A percentile compares a stretch with the other conserved stretches of the same genome.
Evolutionary conservation across 2,329 filamentous ascomycete genomes (phyloP).

Genomic region (Penicillium sp.): DNA sequence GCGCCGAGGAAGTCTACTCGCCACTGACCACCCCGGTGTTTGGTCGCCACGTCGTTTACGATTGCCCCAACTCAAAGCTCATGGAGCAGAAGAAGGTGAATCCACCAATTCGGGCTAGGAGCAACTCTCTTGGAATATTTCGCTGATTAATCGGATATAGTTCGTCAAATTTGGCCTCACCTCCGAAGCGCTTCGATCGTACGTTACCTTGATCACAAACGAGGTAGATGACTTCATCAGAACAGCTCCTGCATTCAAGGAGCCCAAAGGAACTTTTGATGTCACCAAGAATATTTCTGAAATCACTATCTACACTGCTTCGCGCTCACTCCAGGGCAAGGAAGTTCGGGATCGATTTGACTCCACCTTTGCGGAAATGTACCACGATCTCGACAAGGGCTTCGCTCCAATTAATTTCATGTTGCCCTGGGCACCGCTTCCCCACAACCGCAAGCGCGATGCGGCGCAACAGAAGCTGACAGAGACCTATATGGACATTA

Average conservation of each 20-base stretch:
- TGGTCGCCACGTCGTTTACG: constrained; percentile 83
- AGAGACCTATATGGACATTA: constrained; percentile 78
- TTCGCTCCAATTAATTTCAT: constrained; percentile 89
- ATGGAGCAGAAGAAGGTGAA: constrained; percentile 94
- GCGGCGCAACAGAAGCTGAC: constrained; percentile 76
- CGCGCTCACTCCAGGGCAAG: constrained; percentile 78
- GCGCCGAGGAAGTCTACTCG: constrained; percentile 85
- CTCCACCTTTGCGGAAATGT: constrained; percentile 73
- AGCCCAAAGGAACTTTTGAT: constrained; percentile 65
- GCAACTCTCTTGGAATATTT: background rate
- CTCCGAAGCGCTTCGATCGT: constrained; percentile 61
- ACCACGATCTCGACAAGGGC: constrained; percentile 87
- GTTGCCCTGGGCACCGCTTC: constrained; percentile 82
- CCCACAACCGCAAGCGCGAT: constrained; percentile 82
- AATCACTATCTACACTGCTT: constrained; percentile 87
- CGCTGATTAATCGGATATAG: constrained; percentile 25
- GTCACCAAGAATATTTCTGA: constrained; percentile 76
- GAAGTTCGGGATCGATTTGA: constrained; percentile 80
- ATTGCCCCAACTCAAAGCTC: constrained; percentile 85
- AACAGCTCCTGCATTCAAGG: constrained; percentile 64
- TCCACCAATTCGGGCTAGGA: background rate
- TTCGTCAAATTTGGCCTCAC: constrained; percentile 66
- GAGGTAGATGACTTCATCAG: constrained; percentile 75
- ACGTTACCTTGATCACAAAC: constrained; percentile 73
- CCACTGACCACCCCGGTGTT: constrained; percentile 71